These are phyloP conservation scores for Penicillium griseofulvum DNA, from an alignment of 2,329 filamentous ascomycete genomes.

Conservation along the genomic window DNA sequence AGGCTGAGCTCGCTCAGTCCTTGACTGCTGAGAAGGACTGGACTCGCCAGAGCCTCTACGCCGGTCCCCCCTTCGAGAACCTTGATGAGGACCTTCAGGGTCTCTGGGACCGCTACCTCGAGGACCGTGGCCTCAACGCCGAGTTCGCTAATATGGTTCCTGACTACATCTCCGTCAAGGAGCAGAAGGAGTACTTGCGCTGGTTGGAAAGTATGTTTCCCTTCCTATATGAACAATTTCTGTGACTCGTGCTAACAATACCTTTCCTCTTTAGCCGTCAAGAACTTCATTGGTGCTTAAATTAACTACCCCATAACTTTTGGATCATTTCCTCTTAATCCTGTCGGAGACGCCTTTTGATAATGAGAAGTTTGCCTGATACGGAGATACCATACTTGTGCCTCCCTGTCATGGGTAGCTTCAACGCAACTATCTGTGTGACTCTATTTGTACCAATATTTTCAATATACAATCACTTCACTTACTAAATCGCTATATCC, in stretches of 20 bases:
- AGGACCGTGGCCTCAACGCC: conserved; percentile 88
- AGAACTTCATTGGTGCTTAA: conserved; percentile 76
- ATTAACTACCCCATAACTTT: conserved; percentile 35
- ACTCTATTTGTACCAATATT: conserved; percentile 11
- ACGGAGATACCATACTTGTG: conserved; percentile 15
- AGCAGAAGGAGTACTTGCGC: conserved; percentile 91
- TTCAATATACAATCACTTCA: conserved; percentile 8
- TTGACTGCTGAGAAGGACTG: conserved; percentile 74
- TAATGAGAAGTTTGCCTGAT: conserved; percentile 1
- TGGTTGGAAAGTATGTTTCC: conserved; percentile 70
- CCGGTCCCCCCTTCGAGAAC: conserved; percentile 87
- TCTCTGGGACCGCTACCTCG: conserved; percentile 86
- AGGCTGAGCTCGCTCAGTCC: conserved; percentile 73
- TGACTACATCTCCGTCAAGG: conserved; percentile 97
- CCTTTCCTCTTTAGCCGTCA: conserved; percentile 58
- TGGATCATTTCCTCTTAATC: conserved; percentile 31
- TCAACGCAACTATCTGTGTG: neutral
- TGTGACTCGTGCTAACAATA: conserved; percentile 3
- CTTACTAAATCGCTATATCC: neutral
- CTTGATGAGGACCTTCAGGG: conserved; percentile 94
- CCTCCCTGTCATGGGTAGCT: conserved; percentile 33
- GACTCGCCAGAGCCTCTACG: conserved; percentile 74
- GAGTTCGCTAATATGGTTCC: conserved; percentile 85
- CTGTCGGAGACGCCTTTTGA: neutral
- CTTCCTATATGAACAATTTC: neutral